A percentile compares a stretch with the other conserved stretches of the same genome.
These are phyloP conservation scores for Eutrema heterophyllum DNA, from an alignment of 345 rosid species.

Conservation along the genomic window DNA sequence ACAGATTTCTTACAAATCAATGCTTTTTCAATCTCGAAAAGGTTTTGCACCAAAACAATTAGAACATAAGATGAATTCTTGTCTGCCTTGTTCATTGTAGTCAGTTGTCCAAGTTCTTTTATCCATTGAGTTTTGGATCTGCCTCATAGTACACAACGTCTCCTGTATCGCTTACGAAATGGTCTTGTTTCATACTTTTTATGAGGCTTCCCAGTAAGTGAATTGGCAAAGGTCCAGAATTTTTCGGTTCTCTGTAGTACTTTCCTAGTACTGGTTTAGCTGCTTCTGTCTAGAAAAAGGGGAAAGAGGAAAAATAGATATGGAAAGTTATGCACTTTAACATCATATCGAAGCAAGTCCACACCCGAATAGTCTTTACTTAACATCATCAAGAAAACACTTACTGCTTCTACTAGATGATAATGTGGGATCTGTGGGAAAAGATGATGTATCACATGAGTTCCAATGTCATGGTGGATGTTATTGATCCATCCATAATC, in stretches of 20 bases:
- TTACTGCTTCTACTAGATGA: slow-evolving; percentile 83
- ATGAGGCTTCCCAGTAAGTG: slow-evolving; percentile 47
- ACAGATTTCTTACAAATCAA: neutral
- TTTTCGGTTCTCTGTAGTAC: slow-evolving; percentile 69
- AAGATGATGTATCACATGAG: slow-evolving; percentile 89
- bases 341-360: neutral
- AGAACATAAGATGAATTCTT: neutral
- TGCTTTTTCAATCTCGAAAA: neutral
- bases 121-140: slow-evolving; percentile 38
- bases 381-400: slow-evolving; percentile 60
- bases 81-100: neutral
- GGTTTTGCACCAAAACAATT: neutral
- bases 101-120: slow-evolving; percentile 18
- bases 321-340: neutral
- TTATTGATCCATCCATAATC: slow-evolving; percentile 83
- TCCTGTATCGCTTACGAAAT: slow-evolving; percentile 66
- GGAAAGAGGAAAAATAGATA: neutral
- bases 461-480: slow-evolving; percentile 95
- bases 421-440: slow-evolving; percentile 98
- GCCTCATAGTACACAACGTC: slow-evolving; percentile 64
- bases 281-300: slow-evolving; percentile 54
- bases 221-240: slow-evolving; percentile 57
- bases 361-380: neutral
- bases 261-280: slow-evolving; percentile 69
- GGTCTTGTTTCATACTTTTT: slow-evolving; percentile 61